Conservation (phyloP, 176 grass and related monocot species). For the Oryza brachyantha region DNA sequence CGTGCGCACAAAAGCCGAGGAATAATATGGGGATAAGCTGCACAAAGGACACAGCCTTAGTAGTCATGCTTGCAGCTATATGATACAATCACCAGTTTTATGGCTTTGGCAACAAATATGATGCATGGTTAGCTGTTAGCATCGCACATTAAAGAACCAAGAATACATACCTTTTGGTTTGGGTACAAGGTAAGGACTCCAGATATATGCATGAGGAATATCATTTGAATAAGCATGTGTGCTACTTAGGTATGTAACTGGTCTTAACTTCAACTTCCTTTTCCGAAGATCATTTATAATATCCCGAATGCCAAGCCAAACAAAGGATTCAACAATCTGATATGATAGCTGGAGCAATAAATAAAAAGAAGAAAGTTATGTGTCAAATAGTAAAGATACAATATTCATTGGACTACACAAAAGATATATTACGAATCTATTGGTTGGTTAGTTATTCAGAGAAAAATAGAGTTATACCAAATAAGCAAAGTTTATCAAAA, state of each 20-base stretch:
- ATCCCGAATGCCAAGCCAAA: constrained; percentile 87
- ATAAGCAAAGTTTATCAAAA: neutral
- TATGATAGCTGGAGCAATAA: constrained; percentile 72
- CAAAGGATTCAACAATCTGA: constrained; percentile 84
- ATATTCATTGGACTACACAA: neutral
- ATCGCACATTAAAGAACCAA: neutral
- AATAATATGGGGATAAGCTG: no score
- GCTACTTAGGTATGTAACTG: constrained; percentile 80
- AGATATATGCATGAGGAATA: constrained; percentile 82
- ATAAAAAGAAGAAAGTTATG: neutral
- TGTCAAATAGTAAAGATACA: neutral
- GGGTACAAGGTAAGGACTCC: constrained; percentile 86
- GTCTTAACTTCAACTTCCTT: constrained; percentile 66
- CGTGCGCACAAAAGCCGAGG: no score
- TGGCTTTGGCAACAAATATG: neutral
- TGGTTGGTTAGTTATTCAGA: neutral
- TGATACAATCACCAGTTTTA: neutral
- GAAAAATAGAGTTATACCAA: neutral
- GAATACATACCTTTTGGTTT: constrained; percentile 68
- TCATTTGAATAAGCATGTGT: constrained; percentile 62
- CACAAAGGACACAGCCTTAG: no score
- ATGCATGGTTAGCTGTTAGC: neutral
- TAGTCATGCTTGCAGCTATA: neutral
- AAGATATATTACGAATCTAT: neutral
- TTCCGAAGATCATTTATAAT: constrained; percentile 86